Base-by-base conservation (phyloP, 805 yeast species). In the Yamadazyma tumulicola region DNA sequence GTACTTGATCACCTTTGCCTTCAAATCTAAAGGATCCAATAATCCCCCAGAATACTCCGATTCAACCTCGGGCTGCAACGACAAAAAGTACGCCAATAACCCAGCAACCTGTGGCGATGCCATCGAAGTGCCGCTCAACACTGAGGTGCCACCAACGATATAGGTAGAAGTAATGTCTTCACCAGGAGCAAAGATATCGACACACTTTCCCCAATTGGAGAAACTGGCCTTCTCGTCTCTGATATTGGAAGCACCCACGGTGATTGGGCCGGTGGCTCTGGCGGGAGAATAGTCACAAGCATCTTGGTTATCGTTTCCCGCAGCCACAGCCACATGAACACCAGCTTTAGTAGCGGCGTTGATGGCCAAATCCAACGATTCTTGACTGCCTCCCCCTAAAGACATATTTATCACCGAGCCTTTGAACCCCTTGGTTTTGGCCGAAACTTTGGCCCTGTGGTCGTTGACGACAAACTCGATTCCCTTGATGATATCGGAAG, bases 321-420 rank as follows among this genome's bases (percentile, higher is more conserved):
- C 81, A 32, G 81, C 81, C 41, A 75, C 81, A 25, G 79, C 77
- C 47, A 76, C 67, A 56, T 75, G 77, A 35, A 75, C 52, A 46
- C 81, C 80, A 24, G 75, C 73, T 47, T 60, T 63, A 39, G 67
- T 73, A 17, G 79, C 81, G 31, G 79, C 79, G 50, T 75, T 72
- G 36, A 75, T 78, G 11, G 79, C 80, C 54, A 66, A 54, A 56
- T 75, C 79, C 34, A 75, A 67, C 19, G 79, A 70, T 21, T 73
- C 72, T 18, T 76, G 71, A 55, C 67, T 67, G 28, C 77, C 77
- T 30, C 80, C 81, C 31, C 81, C 81, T 37, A 75, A 64, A 3
- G 81, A 75, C 80, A 75, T 74, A 64, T 76, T 76, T 43, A 78
- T 79, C 32, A 75, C 71, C 15, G 81, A 72, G 20, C 81, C 81